A percentile compares a stretch with the other conserved stretches of the same genome.
phyloP scores from a whole-genome alignment of 106 monocot genomes.

The Triglochin maritima region DNA sequence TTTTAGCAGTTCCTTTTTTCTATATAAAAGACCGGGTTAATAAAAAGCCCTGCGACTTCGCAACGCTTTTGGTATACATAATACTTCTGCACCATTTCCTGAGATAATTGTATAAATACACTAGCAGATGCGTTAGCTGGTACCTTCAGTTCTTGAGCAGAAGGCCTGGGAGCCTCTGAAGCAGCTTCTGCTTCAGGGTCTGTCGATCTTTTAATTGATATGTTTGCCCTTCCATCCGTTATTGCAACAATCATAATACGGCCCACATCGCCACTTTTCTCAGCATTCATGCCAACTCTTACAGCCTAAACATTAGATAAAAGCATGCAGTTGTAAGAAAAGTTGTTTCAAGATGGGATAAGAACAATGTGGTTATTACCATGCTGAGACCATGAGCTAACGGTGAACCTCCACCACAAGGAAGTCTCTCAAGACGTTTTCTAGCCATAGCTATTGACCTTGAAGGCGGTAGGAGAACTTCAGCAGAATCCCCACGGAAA shows the following conservation, averaged over 20 bases:
- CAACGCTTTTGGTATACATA: no score
- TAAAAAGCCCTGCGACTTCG: no score
- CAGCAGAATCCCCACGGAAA: constrained; percentile 96
- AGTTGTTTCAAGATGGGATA: neutral
- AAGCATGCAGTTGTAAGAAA: constrained; percentile 4
- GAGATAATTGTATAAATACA: no score
- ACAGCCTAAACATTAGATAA: constrained; percentile 71
- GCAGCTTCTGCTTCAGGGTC: constrained; percentile 74
- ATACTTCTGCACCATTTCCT: no score
- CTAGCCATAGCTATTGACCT: constrained; percentile 99
- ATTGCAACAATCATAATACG: constrained; percentile 97
- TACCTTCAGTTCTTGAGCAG: constrained; percentile 94
- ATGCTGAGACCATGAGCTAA: constrained; percentile 97
- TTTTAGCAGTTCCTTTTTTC: no score
- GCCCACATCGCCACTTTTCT: constrained; percentile 99
- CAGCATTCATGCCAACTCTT: constrained; percentile 99
- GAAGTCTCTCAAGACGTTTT: constrained; percentile 90
- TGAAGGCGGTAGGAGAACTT: constrained; percentile 94
- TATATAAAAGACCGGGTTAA: no score
- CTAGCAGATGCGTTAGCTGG: no score
- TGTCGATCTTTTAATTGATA: constrained; percentile 84
- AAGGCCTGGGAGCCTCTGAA: constrained; percentile 71
- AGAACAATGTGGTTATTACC: constrained; percentile 48
- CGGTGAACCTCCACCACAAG: constrained; percentile 99
- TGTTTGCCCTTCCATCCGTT: constrained; percentile 98